Base-by-base conservation (phyloP, 129 eudicot genomes). In the Rutidosis leptorrhynchoides region DNA sequence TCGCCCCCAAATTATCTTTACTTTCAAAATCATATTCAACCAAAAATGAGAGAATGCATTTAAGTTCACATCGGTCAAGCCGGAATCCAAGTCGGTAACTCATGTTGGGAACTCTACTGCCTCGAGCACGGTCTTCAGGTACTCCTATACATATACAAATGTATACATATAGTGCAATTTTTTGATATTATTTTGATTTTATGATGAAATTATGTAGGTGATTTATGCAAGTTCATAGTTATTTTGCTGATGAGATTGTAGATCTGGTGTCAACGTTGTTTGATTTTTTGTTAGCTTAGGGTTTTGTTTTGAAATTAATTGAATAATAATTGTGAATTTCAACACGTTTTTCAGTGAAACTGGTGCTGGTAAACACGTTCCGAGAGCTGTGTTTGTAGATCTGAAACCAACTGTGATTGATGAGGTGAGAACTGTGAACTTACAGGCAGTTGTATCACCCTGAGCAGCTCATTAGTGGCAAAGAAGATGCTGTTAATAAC, bases 341-440 rank as follows among this genome's bases (percentile, higher is more conserved):
- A 88, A 88, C 84, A 88, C 95, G 6, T 88, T 88, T 73, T 88
- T 88, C 79, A 84, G 90, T 22, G 95, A 88, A 51, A 88, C 95
- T 26, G 91, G 95, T 6, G 88, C 95, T 1, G 95, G 95, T 15
- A 88, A 88, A 28, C 95, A 88, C 26, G 95, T 88, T 11, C 95
- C 95, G 1, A 83, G 95, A 0, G 95, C 95, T 1, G 82, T 88
- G 10, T 88, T 88, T 51, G 86, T 88, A 1, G 95, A 88, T 64
- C 78, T 88, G 74, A 91, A 88, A 17, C 91, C 95, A 1, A 88
- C 95, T 33, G 95, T 88, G 11, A 88, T 88, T 7, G 95, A 88
- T 11, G 95, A 88, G 77, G 95, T 88, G 29, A 65, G 95, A 45
- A 88, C 91, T 1, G 95, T n/a, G 95, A 17, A 70, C 91, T 12